These are phyloP conservation scores for Coemansia sp. DNA, from an alignment of 192 early-diverging fungal genomes.

Conservation along the genomic window DNA sequence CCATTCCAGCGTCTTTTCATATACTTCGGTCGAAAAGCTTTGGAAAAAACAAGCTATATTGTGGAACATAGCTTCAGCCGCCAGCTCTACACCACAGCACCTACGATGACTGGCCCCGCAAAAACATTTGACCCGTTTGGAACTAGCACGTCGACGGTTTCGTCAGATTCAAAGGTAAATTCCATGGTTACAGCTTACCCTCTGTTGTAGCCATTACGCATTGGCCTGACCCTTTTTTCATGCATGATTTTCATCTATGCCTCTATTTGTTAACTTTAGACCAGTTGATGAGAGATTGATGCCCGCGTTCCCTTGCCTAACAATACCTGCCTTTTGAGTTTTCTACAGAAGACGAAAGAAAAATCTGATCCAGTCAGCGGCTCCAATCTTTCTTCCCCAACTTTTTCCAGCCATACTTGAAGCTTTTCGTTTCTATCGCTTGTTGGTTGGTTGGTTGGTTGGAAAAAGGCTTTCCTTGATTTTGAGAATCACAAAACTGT, in stretches of 20 bases:
- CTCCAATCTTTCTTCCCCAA: neutral
- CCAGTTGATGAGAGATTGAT: neutral
- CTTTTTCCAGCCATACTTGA: neutral
- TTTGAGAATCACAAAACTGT: neutral
- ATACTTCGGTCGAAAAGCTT: neutral
- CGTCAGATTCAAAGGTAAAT: slow-evolving; percentile 40
- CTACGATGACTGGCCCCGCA: slow-evolving; percentile 49
- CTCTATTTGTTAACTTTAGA: neutral
- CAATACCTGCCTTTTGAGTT: neutral
- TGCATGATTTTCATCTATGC: slow-evolving; percentile 1
- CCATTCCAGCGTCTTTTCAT: neutral
- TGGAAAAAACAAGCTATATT: neutral
- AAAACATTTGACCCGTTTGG: slow-evolving; percentile 51
- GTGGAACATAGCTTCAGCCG: neutral
- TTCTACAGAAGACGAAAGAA: neutral
- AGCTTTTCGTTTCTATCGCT: neutral
- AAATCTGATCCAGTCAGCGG: slow-evolving; percentile 1
- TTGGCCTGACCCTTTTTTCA: neutral
- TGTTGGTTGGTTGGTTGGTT: neutral
- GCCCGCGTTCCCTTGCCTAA: no score
- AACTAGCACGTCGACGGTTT: slow-evolving; percentile 14
- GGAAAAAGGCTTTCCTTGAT: neutral
- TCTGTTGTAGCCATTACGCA: neutral
- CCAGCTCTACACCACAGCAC: neutral
- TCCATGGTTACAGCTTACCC: neutral